Percentiles rank a stretch among this genome's conserved stretches.
These are phyloP conservation scores for Blastobotrys ciferrii DNA, from an alignment of 1,139 yeast species.

Conservation along the genomic window DNA sequence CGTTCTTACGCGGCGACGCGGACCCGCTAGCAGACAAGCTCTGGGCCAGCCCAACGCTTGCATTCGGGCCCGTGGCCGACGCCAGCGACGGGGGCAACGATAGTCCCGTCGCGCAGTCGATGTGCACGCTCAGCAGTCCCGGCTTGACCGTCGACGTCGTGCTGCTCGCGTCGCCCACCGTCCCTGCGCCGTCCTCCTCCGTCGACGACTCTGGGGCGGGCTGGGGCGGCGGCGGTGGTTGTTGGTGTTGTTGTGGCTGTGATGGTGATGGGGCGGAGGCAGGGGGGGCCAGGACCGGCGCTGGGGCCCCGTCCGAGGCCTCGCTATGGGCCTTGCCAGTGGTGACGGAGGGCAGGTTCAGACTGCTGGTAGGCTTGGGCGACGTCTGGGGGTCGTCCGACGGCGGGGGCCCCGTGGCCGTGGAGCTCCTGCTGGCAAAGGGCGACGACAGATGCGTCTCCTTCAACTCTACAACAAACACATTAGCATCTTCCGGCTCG, in stretches of 20 bases:
- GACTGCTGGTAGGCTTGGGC: not conserved
- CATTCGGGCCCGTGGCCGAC: not conserved
- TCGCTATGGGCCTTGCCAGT: not conserved
- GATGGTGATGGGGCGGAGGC: too few species aligned
- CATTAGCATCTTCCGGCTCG: too few species aligned
- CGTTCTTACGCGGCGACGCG: constrained; percentile 10
- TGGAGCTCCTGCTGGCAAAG: constrained; percentile 9
- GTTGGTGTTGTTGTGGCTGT: too few species aligned
- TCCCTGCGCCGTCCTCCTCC: not conserved
- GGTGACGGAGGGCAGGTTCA: constrained; percentile 12
- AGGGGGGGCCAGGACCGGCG: too few species aligned
- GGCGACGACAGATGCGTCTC: constrained; percentile 39
- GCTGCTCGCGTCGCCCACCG: constrained; percentile 3
- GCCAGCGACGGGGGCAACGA: constrained; percentile 53
- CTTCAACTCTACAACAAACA: constrained; percentile 38
- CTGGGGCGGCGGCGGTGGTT: too few species aligned
- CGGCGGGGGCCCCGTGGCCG: not conserved
- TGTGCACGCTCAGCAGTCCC: constrained; percentile 68
- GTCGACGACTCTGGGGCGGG: too few species aligned
- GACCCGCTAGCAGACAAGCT: constrained; percentile 5
- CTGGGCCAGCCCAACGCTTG: constrained; percentile 7
- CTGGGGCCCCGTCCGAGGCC: too few species aligned
- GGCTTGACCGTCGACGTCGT: constrained; percentile 49
- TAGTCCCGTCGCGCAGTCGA: constrained; percentile 60
- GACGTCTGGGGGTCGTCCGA: not conserved